Evolutionary conservation across 169 alveolate species (phyloP).

Genomic region (Plasmodium gonderi): DNA sequence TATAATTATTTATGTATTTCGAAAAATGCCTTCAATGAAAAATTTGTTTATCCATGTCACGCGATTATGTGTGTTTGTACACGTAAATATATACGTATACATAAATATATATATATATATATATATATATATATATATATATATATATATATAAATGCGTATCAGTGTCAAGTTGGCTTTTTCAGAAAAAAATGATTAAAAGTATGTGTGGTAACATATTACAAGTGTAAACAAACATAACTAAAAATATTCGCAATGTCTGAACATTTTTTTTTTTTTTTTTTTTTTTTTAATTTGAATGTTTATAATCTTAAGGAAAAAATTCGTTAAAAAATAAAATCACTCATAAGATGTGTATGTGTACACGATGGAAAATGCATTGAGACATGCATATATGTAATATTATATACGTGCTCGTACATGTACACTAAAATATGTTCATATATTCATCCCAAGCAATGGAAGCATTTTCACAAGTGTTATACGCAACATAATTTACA

Average conservation of each 20-base stretch:
- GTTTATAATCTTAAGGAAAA: not conserved
- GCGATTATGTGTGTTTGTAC: too few relatives aligned
- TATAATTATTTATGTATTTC: not conserved
- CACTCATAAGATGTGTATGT: not conserved
- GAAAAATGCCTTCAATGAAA: not conserved
- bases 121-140: not conserved
- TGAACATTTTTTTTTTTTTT: not conserved
- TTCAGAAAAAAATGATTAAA: not conserved
- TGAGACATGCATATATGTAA: not conserved
- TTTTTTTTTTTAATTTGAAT: not conserved
- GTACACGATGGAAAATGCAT: not conserved
- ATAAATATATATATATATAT: too few relatives aligned
- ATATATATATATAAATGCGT: not conserved
- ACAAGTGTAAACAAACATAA: not conserved
- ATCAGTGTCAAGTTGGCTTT: not conserved
- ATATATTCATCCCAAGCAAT: not conserved
- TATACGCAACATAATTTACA: not conserved
- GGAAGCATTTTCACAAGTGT: not conserved
- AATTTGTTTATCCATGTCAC: too few relatives aligned
- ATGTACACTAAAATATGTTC: not conserved
- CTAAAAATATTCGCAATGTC: not conserved
- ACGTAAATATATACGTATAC: too few relatives aligned
- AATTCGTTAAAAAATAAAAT: not conserved
- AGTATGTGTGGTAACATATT: not conserved
- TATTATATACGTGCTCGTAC: not conserved